These are phyloP conservation scores for Mycothermus thermophilus DNA, from an alignment of 495 filamentous ascomycete species.

Conservation along the genomic window DNA sequence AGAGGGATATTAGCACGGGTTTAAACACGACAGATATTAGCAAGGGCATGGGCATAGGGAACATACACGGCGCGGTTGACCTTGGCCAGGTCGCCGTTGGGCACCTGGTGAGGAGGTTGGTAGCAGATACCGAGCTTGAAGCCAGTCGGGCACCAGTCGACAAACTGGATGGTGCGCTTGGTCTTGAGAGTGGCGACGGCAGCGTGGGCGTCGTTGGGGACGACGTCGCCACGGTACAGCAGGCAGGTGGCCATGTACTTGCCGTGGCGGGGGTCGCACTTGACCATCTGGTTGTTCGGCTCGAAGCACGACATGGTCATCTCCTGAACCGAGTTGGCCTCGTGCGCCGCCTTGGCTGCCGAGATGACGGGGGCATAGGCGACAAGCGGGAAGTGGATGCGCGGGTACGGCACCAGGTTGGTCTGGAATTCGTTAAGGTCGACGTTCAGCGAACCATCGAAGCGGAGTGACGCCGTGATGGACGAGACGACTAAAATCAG, in stretches of 20 bases:
- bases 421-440: slow-evolving; percentile 99
- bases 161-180: slow-evolving; percentile 96
- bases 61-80: slow-evolving; percentile 95
- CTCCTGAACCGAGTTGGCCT: slow-evolving; percentile 80
- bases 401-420: slow-evolving; percentile 95
- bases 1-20: too few species aligned
- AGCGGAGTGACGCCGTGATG: slow-evolving; percentile 95
- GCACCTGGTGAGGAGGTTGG: slow-evolving; percentile 88
- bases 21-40: too few species aligned
- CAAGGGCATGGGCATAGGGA: neutral
- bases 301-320: slow-evolving; percentile 81
- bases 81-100: slow-evolving; percentile 92
- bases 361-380: slow-evolving; percentile 93
- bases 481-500: slow-evolving; percentile 95
- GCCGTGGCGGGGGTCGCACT: slow-evolving; percentile 95
- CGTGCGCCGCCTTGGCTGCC: slow-evolving; percentile 83
- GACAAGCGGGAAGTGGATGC: slow-evolving; percentile 97
- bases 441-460: slow-evolving; percentile 97
- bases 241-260: slow-evolving; percentile 99
- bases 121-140: slow-evolving; percentile 99
- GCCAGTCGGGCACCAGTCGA: slow-evolving; percentile 99
- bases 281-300: slow-evolving; percentile 91
- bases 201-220: slow-evolving; percentile 83
- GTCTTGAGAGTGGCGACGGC: slow-evolving; percentile 95
- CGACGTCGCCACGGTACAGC: slow-evolving; percentile 95